These are phyloP conservation scores for Excoecaria cochinchinensis DNA, from an alignment of 345 rosid genomes.

Conservation along the genomic window DNA sequence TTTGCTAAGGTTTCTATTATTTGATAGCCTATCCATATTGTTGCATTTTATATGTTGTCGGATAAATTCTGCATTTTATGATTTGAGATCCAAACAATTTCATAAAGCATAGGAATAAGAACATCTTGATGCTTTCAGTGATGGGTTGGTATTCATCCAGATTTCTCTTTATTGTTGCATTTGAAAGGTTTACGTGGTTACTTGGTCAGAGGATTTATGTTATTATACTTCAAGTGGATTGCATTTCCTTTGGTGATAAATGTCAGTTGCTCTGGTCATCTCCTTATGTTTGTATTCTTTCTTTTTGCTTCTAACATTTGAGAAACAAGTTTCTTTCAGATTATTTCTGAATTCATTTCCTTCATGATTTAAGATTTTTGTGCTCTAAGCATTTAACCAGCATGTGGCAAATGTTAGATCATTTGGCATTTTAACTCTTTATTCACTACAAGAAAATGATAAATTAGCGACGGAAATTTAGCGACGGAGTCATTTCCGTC, in stretches of 20 bases:
- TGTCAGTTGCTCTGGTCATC: not conserved
- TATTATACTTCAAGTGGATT: not conserved
- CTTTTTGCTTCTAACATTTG: not conserved
- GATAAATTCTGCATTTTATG: not conserved
- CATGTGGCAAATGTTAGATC: not conserved
- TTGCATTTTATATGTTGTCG: not conserved
- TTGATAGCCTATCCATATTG: not conserved
- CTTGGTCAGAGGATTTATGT: not conserved
- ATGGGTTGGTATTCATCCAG: not conserved
- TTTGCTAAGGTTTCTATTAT: slow-evolving; percentile 54
- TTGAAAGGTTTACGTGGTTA: not conserved
- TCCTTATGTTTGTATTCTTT: not conserved
- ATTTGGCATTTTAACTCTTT: not conserved
- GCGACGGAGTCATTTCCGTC: too few species aligned
- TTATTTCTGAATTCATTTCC: not conserved
- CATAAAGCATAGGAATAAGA: too few species aligned
- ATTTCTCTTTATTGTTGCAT: not conserved
- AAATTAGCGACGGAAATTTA: too few species aligned
- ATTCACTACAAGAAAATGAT: too few species aligned
- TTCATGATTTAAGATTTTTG: not conserved
- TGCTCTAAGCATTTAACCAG: not conserved
- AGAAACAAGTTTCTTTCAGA: not conserved
- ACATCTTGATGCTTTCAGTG: not conserved
- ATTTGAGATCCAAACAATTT: too few species aligned
- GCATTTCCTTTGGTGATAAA: not conserved